Conservation (phyloP, 352 stramenopile species). For the Globisporangium cylindrosporum region DNA sequence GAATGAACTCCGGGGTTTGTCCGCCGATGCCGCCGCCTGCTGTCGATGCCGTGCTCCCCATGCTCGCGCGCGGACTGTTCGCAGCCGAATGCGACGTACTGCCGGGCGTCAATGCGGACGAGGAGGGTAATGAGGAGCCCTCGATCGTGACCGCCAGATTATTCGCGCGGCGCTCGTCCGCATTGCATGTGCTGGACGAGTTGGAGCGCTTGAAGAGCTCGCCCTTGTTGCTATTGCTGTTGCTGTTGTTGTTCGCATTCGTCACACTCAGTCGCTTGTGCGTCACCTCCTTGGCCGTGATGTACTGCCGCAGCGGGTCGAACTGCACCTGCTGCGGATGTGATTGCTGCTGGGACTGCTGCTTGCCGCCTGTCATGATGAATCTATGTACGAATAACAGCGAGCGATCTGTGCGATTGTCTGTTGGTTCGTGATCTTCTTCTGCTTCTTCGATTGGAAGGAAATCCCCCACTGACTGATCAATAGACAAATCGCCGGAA, state of each 20-base stretch:
- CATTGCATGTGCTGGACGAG: conserved; percentile 14
- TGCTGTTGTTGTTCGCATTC: neutral
- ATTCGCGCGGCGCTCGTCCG: conserved; percentile 38
- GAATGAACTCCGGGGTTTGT: conserved; percentile 50
- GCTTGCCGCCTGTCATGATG: conserved; percentile 1
- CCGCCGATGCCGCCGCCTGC: conserved; percentile 3
- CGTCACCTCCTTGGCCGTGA: conserved; percentile 64
- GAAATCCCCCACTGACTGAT: neutral
- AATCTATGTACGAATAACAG: neutral
- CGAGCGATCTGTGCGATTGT: neutral
- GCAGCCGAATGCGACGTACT: conserved; percentile 31
- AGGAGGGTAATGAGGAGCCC: neutral
- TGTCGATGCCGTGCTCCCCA: conserved; percentile 7
- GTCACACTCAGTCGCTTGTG: conserved; percentile 36
- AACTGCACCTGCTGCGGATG: conserved; percentile 16
- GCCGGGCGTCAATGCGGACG: conserved; percentile 5
- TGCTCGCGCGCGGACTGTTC: conserved; percentile 34
- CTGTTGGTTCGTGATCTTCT: neutral
- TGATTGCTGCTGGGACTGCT: neutral
- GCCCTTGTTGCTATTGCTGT: conserved; percentile 3
- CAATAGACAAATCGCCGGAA: neutral
- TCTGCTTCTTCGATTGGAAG: neutral
- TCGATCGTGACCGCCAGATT: conserved; percentile 29
- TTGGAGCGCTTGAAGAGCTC: conserved; percentile 15
- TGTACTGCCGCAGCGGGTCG: conserved; percentile 48